These are phyloP conservation scores for Penicillium psychrofluorescens DNA, from an alignment of 495 filamentous ascomycete genomes.

Conservation along the genomic window DNA sequence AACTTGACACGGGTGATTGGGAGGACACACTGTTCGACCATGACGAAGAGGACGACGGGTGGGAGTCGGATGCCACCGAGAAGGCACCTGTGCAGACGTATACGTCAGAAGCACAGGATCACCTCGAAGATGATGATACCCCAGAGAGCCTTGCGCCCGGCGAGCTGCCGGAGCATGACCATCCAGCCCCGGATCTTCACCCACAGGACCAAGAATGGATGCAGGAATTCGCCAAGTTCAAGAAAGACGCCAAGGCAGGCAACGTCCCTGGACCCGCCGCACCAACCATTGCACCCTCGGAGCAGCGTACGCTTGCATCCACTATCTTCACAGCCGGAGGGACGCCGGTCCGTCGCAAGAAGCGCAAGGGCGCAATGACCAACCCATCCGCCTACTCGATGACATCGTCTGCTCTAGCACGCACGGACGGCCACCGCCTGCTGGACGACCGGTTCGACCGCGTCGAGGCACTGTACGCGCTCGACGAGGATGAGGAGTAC, in stretches of 20 bases:
- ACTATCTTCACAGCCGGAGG: slow-evolving; percentile 65
- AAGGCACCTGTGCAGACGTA: slow-evolving; percentile 51
- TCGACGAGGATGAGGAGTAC: slow-evolving; percentile 60
- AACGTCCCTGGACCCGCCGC: slow-evolving; percentile 33
- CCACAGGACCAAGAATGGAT: slow-evolving; percentile 70
- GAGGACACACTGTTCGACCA: slow-evolving; percentile 49
- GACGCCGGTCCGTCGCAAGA: slow-evolving; percentile 73
- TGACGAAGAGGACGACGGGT: slow-evolving; percentile 70
- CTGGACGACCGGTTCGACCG: slow-evolving; percentile 89
- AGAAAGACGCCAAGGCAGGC: slow-evolving; percentile 56
- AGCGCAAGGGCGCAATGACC: slow-evolving; percentile 84
- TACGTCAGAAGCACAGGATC: slow-evolving; percentile 15
- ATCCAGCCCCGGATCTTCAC: slow-evolving; percentile 30
- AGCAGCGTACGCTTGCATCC: slow-evolving; percentile 54
- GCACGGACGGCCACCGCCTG: slow-evolving; percentile 81
- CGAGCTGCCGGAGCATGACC: slow-evolving; percentile 40
- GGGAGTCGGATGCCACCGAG: slow-evolving; percentile 91
- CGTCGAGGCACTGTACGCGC: slow-evolving; percentile 76
- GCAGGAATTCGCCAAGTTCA: slow-evolving; percentile 82
- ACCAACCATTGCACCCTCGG: slow-evolving; percentile 42
- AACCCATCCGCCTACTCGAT: slow-evolving; percentile 91
- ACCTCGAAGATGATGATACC: slow-evolving; percentile 3
- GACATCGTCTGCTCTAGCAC: slow-evolving; percentile 80
- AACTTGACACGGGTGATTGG: slow-evolving; percentile 64
- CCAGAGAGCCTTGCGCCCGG: slow-evolving; percentile 18